Evolutionary conservation across 2,329 filamentous ascomycete genomes (phyloP).

Genomic region (Calonectria montana): DNA sequence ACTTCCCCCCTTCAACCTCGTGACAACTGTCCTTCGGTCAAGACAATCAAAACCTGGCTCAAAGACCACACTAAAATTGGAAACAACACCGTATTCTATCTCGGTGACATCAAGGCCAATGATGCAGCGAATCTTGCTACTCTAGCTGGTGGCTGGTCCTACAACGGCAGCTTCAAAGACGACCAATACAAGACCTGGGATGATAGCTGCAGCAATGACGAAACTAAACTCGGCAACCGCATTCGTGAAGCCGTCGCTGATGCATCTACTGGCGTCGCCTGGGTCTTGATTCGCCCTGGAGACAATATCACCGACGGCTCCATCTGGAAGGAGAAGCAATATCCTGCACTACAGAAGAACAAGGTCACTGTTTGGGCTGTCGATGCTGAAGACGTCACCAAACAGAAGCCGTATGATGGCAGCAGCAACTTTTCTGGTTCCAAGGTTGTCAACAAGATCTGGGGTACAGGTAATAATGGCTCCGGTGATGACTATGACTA

Average conservation of each 20-base stretch:
- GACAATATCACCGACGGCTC: not conserved
- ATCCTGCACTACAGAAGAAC: conserved; percentile 4
- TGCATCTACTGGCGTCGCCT: not conserved
- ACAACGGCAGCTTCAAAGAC: not conserved
- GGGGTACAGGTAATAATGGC: not conserved
- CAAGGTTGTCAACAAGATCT: not conserved
- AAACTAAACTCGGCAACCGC: not conserved
- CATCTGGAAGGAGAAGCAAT: not conserved
- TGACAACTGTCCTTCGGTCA: not conserved
- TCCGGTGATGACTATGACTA: not conserved
- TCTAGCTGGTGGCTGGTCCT: not conserved
- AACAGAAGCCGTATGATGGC: not conserved
- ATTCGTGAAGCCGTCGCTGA: not conserved
- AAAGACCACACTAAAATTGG: not conserved
- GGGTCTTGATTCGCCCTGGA: not conserved
- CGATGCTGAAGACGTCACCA: not conserved
- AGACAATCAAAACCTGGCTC: not conserved
- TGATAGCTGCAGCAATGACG: not conserved
- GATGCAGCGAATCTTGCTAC: not conserved
- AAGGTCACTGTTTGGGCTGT: conserved; percentile 6
- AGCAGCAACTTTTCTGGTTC: not conserved
- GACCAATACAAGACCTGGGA: not conserved
- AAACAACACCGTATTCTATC: not conserved
- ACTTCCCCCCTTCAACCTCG: not conserved
- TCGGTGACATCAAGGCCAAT: not conserved